Evolutionary conservation across 495 filamentous ascomycete genomes (phyloP), one percentile per base, ranked within the genome.

Genomic region (Cercophora samala): DNA sequence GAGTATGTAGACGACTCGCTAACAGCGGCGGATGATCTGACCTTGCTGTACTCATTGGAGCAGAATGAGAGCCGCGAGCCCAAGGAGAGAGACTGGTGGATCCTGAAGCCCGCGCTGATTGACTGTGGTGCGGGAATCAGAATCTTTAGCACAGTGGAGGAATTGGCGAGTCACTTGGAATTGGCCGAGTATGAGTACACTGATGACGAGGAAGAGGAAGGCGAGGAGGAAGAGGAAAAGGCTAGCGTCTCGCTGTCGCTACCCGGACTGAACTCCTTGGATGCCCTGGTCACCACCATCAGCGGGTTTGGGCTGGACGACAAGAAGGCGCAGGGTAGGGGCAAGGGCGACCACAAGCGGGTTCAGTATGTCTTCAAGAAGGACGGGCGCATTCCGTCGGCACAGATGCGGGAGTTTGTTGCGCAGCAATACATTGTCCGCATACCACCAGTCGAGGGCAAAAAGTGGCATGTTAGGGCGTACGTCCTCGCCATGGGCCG

Each of bases 1-100:
- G 91, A 93, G 75, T 93, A 91, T 75, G 83, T 93, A 18, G 90
- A 93, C 68, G 91, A 93, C 56, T 89, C 91, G 2, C 78, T 93
- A 5, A 76, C 85, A 5, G 91, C 93, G 62, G 88, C 88, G 13
- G 93, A 82, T 63, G 91, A 92, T 74, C 77, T 93, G 29, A 66
- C 62, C 23, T 64, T 73, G 23, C 81, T 83, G 23, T 88, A 88
- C 52, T 87, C 85, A 25, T 83, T 91, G 56, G 81, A 79, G 29
- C 81, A 79, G 29, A 91, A 91, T 72, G 78, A 76, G 11, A 42
- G 19, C 21, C 67, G 61, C 32, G 67, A 73, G 2, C 74, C 78
- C 5, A 68, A 76, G 1, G 82, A 89, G 68, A 82, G 83, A 24
- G 86, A 90, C 74, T 93, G 90, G 89, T 93, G 91, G 91, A 91